Evolutionary conservation across 192 early-diverging fungal species (phyloP).

Genomic region (Phlyctochytrium planicorne): DNA sequence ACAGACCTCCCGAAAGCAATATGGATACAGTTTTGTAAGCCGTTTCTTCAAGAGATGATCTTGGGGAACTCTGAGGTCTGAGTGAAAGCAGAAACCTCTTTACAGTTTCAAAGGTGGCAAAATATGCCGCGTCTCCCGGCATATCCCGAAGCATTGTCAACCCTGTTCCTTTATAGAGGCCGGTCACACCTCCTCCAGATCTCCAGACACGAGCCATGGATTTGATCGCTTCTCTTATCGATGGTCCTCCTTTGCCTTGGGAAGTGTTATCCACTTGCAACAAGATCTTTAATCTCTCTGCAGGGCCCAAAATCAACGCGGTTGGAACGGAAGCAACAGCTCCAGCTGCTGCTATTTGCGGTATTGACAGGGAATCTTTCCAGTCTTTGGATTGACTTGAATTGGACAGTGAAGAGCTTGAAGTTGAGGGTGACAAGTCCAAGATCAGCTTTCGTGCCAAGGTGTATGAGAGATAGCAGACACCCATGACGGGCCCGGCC

Average conservation of each 20-base stretch:
- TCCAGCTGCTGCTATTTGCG: slow-evolving; percentile 65
- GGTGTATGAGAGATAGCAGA: slow-evolving; percentile 73
- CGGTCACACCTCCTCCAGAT: slow-evolving; percentile 73
- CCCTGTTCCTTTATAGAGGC: slow-evolving; percentile 85
- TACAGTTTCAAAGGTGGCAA: slow-evolving; percentile 86
- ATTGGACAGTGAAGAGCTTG: neutral
- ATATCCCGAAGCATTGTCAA: slow-evolving; percentile 88
- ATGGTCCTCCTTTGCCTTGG: neutral
- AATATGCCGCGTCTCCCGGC: slow-evolving; percentile 87
- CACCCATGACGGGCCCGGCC: slow-evolving; percentile 84
- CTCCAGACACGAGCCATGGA: slow-evolving; percentile 34
- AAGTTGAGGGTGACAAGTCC: neutral
- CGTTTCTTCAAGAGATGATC: slow-evolving; percentile 24
- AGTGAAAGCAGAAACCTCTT: too few species aligned
- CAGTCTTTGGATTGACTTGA: slow-evolving; percentile 11
- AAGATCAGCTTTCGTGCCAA: slow-evolving; percentile 1
- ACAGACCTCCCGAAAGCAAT: neutral
- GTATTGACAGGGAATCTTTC: slow-evolving; percentile 54
- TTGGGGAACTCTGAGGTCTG: too few species aligned
- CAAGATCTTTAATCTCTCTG: slow-evolving; percentile 91
- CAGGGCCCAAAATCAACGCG: slow-evolving; percentile 75
- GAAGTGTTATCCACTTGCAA: slow-evolving; percentile 63
- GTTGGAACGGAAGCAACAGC: slow-evolving; percentile 91
- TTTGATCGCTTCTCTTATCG: slow-evolving; percentile 6
- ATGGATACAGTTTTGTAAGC: neutral